Base-by-base conservation (phyloP, 352 stramenopile genomes). In the Globisporangium paroecandrum region DNA sequence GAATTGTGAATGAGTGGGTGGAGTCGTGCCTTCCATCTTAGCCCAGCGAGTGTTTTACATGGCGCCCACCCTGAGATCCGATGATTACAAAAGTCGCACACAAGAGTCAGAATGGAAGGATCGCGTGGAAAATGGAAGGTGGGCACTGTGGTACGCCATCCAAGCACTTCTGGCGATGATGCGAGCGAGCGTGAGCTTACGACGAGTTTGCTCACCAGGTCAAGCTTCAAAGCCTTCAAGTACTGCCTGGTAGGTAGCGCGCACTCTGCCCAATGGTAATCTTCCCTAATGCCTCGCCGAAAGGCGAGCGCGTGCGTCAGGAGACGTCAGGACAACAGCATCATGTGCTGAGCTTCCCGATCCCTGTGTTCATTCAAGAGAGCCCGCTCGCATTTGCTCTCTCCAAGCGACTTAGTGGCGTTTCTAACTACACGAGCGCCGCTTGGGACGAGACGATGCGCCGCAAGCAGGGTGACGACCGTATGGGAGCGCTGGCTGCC, bases 31-130 rank as follows among this genome's bases (percentile, higher is more conserved):
- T 49, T n/a, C 6, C 41, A 22, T 51, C 43, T 51, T 51, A 51
- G 43, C 18, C 41, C 41, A 22, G 0, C 43, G 1, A 49, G 41
- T 49, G 18, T 51, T 51, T 51, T 51, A 24, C 43, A 47, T 32
- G 29, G 38, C 4, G 4, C 12, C 38, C 12, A 13, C 41, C 18
- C 41, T 49, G 41, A 38, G n/a, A 59, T 27, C n/a, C 4, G 5
- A 27, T 13, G 27, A 25, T 13, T 56, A n/a, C 49, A 56, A 27
- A 20, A 27, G 7, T 32, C 12, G 22, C 18, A 7, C 8, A 18
- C 56, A 29, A 65, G 59, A 65, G 59, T 57, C 59, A 65, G 59
- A 55, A 32, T 27, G 56, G 51, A 64, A 54, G 32, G 12, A 62
- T 62, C 56, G 32, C 3, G 18, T 9, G 41, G 59, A 65, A 65